These are phyloP conservation scores for Vachellia collinsii DNA, from an alignment of 306 rosid genomes.

Conservation along the genomic window DNA sequence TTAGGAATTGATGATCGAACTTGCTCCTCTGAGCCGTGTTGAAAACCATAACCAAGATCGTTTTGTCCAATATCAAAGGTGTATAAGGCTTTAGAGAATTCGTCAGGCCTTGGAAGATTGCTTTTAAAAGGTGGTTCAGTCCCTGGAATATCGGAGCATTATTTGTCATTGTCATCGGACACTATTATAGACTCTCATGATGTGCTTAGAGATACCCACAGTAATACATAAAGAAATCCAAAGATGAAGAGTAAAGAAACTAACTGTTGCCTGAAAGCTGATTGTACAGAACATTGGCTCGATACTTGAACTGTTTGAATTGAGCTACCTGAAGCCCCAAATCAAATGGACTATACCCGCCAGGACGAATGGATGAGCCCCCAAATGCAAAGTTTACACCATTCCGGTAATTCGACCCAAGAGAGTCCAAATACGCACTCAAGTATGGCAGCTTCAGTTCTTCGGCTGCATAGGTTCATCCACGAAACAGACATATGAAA, in stretches of 20 bases:
- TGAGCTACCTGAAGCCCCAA: slow-evolving; percentile 77
- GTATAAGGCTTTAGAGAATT: slow-evolving; percentile 75
- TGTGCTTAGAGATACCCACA: slow-evolving; percentile 24
- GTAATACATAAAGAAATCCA: slow-evolving; percentile 11
- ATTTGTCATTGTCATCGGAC: slow-evolving; percentile 4
- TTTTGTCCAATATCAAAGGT: slow-evolving; percentile 90
- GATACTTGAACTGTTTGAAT: slow-evolving; percentile 70
- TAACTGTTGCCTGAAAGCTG: slow-evolving; percentile 51
- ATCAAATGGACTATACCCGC: slow-evolving; percentile 80
- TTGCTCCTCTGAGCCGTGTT: slow-evolving; percentile 60
- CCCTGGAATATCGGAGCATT: slow-evolving; percentile 42
- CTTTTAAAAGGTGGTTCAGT: slow-evolving; percentile 43
- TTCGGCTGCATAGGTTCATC: slow-evolving; percentile 62
- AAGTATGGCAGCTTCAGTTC: slow-evolving; percentile 74
- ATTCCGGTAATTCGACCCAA: slow-evolving; percentile 75
- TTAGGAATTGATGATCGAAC: slow-evolving; percentile 67
- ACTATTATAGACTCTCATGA: neutral
- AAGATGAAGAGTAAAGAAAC: slow-evolving; percentile 30
- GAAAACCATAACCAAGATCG: slow-evolving; percentile 67
- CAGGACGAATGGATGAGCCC: slow-evolving; percentile 72
- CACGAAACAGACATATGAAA: slow-evolving; percentile 7
- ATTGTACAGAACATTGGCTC: slow-evolving; percentile 52
- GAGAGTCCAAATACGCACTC: slow-evolving; percentile 79
- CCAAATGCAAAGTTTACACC: slow-evolving; percentile 88
- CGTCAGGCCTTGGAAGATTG: slow-evolving; percentile 68